Percentiles rank a stretch among this genome's conserved stretches.
Conservation (phyloP, 306 rosid species). For the Cucurbita pepo region DNA sequence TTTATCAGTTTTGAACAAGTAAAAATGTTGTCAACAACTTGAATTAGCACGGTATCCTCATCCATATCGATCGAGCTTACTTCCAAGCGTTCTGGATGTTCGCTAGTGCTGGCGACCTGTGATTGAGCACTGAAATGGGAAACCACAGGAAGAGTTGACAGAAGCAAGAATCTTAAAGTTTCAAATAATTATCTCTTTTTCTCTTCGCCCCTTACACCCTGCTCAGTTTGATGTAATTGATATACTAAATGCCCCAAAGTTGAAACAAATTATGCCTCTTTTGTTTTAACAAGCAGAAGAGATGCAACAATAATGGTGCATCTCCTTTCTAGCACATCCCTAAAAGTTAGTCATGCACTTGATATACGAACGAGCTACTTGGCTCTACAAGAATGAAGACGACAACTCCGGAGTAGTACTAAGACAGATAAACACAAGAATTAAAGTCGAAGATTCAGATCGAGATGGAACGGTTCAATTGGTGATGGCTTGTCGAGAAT, state of each 20-base stretch:
- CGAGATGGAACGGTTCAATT: constrained; percentile 40
- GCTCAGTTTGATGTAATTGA: neutral
- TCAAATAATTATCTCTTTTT: neutral
- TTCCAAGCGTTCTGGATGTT: neutral
- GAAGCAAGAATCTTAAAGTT: neutral
- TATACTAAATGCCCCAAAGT: neutral
- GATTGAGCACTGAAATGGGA: neutral
- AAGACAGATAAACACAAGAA: neutral
- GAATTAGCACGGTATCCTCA: neutral
- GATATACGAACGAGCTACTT: neutral
- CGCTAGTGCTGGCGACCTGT: neutral
- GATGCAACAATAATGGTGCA: neutral
- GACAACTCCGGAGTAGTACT: neutral
- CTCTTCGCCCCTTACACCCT: neutral
- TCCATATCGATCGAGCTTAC: neutral
- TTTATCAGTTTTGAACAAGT: neutral
- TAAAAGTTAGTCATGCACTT: constrained; percentile 1
- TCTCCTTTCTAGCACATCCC: neutral
- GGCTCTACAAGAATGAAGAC: neutral
- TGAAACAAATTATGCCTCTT: neutral
- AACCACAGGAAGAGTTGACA: neutral
- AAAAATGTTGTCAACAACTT: neutral
- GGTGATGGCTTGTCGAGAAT: constrained; percentile 25
- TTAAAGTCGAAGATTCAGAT: constrained; percentile 73
- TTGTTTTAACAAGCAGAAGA: neutral